phyloP scores from a whole-genome alignment of 306 rosid species.

The Rosa persica region DNA sequence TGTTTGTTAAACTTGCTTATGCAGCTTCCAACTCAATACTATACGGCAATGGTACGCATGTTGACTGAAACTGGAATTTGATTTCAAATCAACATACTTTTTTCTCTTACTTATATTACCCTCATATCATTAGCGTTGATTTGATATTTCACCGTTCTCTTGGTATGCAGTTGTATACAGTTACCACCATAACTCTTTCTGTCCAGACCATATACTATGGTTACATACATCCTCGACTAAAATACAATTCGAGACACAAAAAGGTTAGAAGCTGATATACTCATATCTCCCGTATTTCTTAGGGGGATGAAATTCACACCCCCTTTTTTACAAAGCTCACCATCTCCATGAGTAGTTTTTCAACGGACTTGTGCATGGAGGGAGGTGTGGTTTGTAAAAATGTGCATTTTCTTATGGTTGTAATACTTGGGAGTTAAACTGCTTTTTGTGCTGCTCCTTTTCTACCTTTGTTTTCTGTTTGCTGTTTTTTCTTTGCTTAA shows the following conservation, averaged over 20 bases:
- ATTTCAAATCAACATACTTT: background rate
- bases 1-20: slow-evolving; percentile 35
- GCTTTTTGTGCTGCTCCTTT: background rate
- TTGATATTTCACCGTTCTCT: slow-evolving; percentile 23
- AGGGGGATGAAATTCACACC: too few relatives aligned
- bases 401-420: background rate
- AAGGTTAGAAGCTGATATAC: slow-evolving; percentile 42
- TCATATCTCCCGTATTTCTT: background rate
- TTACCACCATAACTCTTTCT: slow-evolving; percentile 51
- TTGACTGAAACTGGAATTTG: slow-evolving; percentile 22
- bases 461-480: background rate
- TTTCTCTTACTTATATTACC: background rate
- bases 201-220: slow-evolving; percentile 61
- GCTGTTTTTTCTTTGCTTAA: background rate
- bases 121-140: background rate
- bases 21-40: slow-evolving; percentile 92
- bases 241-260: slow-evolving; percentile 32
- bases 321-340: too few relatives aligned
- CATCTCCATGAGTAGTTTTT: too few relatives aligned
- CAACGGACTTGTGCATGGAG: too few relatives aligned
- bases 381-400: too few relatives aligned
- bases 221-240: slow-evolving; percentile 47
- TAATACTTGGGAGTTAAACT: background rate
- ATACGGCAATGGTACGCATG: slow-evolving; percentile 70
- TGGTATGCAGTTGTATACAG: slow-evolving; percentile 62